Conservation (phyloP, 192 early-diverging fungal species). For the Physocladia obscura region DNA sequence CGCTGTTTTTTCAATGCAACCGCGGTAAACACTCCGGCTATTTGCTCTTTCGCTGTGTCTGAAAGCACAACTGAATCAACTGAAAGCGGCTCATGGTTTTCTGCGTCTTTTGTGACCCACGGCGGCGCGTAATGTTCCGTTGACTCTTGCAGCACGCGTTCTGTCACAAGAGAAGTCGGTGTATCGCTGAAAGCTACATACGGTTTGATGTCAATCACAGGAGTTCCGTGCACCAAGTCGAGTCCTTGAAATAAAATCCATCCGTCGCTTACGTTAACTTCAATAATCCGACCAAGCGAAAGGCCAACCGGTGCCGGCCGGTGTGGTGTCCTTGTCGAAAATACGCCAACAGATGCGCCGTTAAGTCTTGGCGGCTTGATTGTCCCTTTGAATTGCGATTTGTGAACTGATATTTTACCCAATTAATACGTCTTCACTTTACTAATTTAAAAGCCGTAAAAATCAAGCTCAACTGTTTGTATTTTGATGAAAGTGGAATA, state of each 20-base stretch:
- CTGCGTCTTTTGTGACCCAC: constrained; percentile 20
- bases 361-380: constrained; percentile 30
- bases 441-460: too few relatives aligned
- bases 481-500: constrained; percentile 39
- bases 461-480: constrained; percentile 18
- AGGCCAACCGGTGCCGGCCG: constrained; percentile 35
- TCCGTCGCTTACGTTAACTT: constrained; percentile 23
- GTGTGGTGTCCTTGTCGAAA: constrained; percentile 34
- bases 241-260: constrained; percentile 28
- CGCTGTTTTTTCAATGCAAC: neutral
- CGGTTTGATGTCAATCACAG: constrained; percentile 38
- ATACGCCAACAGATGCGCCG: constrained; percentile 32
- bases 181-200: constrained; percentile 20
- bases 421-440: neutral
- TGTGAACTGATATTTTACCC: neutral
- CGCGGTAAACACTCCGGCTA: neutral
- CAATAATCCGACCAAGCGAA: constrained; percentile 22
- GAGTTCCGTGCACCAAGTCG: constrained; percentile 32
- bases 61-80: neutral
- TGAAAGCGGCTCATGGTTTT: constrained; percentile 4
- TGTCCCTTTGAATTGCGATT: constrained; percentile 17
- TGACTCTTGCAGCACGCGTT: neutral
- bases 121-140: neutral
- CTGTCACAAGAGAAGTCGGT: neutral
- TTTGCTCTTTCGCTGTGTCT: neutral